Evolutionary conservation across 2,329 filamentous ascomycete species (phyloP).

Genomic region (Pestalotiopsis sp.): DNA sequence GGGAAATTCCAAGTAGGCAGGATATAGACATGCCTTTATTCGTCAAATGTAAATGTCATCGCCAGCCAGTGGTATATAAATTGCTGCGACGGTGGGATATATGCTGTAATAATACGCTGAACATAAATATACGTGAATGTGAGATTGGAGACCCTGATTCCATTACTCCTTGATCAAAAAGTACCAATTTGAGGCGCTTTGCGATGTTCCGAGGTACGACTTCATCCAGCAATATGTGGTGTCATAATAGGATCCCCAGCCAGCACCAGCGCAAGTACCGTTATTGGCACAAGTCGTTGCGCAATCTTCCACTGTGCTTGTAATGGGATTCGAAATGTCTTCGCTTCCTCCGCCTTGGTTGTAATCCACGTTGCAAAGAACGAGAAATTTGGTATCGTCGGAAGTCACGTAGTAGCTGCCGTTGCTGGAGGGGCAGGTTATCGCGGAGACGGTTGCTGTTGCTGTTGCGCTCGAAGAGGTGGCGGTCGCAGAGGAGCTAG

Average conservation of each 20-base stretch:
- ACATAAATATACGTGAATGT: not conserved
- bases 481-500: slow-evolving; percentile 8
- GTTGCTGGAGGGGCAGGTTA: slow-evolving; percentile 36
- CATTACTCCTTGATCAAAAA: slow-evolving; percentile 31
- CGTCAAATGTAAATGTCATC: not conserved
- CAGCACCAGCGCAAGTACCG: slow-evolving; percentile 34
- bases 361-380: slow-evolving; percentile 41
- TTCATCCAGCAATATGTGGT: slow-evolving; percentile 38
- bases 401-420: slow-evolving; percentile 32
- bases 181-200: slow-evolving; percentile 31
- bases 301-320: slow-evolving; percentile 34
- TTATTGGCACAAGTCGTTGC: slow-evolving; percentile 32
- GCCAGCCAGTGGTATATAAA: not conserved
- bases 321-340: slow-evolving; percentile 29
- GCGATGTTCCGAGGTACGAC: slow-evolving; percentile 30
- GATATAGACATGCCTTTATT: too few species aligned
- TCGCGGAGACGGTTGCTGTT: slow-evolving; percentile 17
- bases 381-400: slow-evolving; percentile 26
- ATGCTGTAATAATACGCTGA: not conserved
- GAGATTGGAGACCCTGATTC: not conserved
- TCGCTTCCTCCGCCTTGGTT: slow-evolving; percentile 29
- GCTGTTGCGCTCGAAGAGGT: slow-evolving; percentile 2
- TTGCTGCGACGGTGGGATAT: not conserved
- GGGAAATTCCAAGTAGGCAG: too few species aligned
- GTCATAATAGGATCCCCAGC: slow-evolving; percentile 36